phyloP scores from a whole-genome alignment of 495 filamentous ascomycete genomes.

The Penicillium ochrochloron region DNA sequence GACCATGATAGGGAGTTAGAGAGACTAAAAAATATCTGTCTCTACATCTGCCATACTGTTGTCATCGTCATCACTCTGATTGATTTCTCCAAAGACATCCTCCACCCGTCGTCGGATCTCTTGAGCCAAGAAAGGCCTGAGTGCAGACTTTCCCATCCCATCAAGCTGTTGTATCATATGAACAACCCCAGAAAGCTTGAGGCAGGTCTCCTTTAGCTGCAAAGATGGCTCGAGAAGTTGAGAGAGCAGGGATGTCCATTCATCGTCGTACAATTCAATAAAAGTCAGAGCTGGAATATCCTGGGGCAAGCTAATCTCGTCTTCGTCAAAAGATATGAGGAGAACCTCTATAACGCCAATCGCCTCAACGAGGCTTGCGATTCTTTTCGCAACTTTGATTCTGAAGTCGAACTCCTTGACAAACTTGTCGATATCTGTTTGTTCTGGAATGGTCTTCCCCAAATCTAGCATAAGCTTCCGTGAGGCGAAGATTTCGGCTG shows the following conservation, averaged over 20 bases:
- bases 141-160: background rate
- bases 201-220: background rate
- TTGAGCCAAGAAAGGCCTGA: constrained; percentile 1
- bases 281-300: background rate
- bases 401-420: constrained; percentile 5
- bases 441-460: background rate
- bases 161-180: constrained; percentile 1
- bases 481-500: constrained; percentile 8
- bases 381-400: constrained; percentile 1
- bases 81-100: background rate
- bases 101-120: constrained; percentile 7
- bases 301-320: background rate
- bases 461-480: background rate
- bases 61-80: constrained; percentile 1
- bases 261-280: background rate
- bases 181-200: background rate
- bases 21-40: background rate
- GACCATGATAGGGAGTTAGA: background rate
- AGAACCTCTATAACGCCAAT: constrained; percentile 4
- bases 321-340: background rate
- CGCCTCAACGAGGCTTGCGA: constrained; percentile 4
- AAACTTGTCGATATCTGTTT: background rate
- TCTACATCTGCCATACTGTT: constrained; percentile 5
- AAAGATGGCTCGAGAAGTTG: background rate
- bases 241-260: background rate